Base-by-base conservation (phyloP, 2,329 filamentous ascomycete genomes). In the Aureobasidium mangrovei region DNA sequence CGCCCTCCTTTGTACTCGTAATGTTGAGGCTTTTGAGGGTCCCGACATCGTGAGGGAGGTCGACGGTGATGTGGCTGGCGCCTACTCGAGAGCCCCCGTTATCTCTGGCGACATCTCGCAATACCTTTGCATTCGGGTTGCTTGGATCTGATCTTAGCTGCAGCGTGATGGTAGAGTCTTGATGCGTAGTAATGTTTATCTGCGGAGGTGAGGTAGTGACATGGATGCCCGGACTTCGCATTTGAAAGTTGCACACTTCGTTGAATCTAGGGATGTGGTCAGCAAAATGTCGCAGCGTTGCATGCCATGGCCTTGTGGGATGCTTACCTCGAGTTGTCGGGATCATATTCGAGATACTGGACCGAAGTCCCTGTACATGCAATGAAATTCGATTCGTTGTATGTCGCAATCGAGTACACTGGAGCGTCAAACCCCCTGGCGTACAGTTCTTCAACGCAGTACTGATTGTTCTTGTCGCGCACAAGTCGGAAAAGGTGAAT, bases 331-430 rank as follows among this genome's bases (percentile, higher is more conserved):
- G 24, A 24, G n/a, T 58, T 58, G 7, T 60, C 56, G 2, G 55
- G 24, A 4, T 57, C 56, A 53, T 74, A 73, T 12, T 75, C 67
- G 26, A 70, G 69, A 33, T 76, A 60, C 33, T 74, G 64, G n/a
- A 72, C 68, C 29, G 64, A 69, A 5, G 56, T 44, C 2, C 74
- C 76, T 27, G 71, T 67, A 28, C 72, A 74, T 9, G 74, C 69
- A 41, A 80, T 68, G 59, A 85, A 75, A 45, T 86, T 66, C 56
- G 80, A 72, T 55, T 79, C 72, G 3, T 75, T 72, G 56, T 79
- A 77, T 4, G 78, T 75, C 1, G 78, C 69, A 1, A 83, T 74
- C 0, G 81, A 74, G 60, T 77, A 79, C 1, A 86, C 75, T 0
- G 82, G 75, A 0, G 71, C 68, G 0, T 66, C 63, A 38, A 75